A percentile compares a stretch with the other conserved stretches of the same genome.
These are phyloP conservation scores for Chaetomium globosum DNA, from an alignment of 2,329 filamentous ascomycete genomes.

Conservation along the genomic window DNA sequence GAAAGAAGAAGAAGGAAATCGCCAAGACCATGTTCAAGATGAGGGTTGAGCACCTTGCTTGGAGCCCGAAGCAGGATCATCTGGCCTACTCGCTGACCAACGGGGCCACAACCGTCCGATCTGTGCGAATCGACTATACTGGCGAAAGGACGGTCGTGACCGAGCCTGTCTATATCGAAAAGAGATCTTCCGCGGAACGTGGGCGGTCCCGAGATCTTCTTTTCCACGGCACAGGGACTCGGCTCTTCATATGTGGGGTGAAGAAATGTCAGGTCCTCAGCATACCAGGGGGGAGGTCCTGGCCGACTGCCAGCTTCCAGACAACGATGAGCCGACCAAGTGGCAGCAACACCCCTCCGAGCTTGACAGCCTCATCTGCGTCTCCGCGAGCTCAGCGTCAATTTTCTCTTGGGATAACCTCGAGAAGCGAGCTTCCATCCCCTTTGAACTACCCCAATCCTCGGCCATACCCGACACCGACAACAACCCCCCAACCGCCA, in stretches of 20 bases:
- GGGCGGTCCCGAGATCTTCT: slow-evolving; percentile 24
- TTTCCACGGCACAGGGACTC: slow-evolving; percentile 7
- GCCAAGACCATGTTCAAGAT: slow-evolving; percentile 21
- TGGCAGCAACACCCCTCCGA: slow-evolving; percentile 11
- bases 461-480: no score
- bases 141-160: neutral
- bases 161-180: slow-evolving; percentile 13
- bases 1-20: slow-evolving; percentile 22
- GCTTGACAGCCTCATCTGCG: neutral
- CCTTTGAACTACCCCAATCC: no score
- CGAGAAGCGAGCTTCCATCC: no score
- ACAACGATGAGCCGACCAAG: neutral
- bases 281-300: neutral
- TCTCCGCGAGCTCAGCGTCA: neutral
- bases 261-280: no score
- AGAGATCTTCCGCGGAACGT: neutral
- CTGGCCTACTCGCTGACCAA: slow-evolving; percentile 29
- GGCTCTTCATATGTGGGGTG: no score
- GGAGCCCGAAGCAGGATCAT: slow-evolving; percentile 24
- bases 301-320: neutral
- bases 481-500: no score
- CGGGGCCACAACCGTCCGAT: slow-evolving; percentile 19
- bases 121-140: neutral
- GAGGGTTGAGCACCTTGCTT: slow-evolving; percentile 18
- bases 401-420: no score